Base-by-base conservation (phyloP, 2,329 filamentous ascomycete species). In the Cercospora sp. region DNA sequence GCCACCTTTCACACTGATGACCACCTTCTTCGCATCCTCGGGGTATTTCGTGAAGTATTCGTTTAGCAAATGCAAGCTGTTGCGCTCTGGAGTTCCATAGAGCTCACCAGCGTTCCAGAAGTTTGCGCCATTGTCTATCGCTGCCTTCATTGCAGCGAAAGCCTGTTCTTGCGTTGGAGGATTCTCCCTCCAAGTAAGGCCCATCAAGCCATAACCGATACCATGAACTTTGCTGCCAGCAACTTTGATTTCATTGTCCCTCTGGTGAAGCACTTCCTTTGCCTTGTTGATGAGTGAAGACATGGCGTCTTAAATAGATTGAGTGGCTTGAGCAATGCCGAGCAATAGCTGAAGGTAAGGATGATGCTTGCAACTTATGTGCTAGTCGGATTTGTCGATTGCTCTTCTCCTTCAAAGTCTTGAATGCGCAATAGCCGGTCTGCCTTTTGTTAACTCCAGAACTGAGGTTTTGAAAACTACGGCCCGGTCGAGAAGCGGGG, bases 11-110 rank as follows among this genome's bases (percentile, higher is more conserved):
- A 86, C 82, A n/a, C 78, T 82, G 18, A 86, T 70, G 9, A 84
- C 80, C n/a, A 86, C 80, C 70, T 84, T 84, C 32, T 80, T 75
- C 0, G 82, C 83, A 71, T 86, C 83, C 40, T 80, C 80, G 5
- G 85, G 84, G 69, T 86, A 83, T 71, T 83, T 81, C 28, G 79
- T 79, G 71, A 86, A 86, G 74, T 86, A 86, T 61, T 80, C 81
- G 24, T 81, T 80, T 26, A 86, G 78, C 6, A 86, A 76, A 34
- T 84, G 81, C 0, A 86, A 78, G 10, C 79, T 82, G 73, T 85
- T 86, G 69, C 76, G 77, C 37, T 83, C 78, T 1, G 81, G 78
- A 0, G 79, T 75, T 12, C 83, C 83, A 73, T 85, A 85, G 65
- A 85, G 67, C 69, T 84, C 82, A 66, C 83, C 83, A 49, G 81